Conservation (phyloP, 495 filamentous ascomycete species). For the Talaromyces stipitatus region DNA sequence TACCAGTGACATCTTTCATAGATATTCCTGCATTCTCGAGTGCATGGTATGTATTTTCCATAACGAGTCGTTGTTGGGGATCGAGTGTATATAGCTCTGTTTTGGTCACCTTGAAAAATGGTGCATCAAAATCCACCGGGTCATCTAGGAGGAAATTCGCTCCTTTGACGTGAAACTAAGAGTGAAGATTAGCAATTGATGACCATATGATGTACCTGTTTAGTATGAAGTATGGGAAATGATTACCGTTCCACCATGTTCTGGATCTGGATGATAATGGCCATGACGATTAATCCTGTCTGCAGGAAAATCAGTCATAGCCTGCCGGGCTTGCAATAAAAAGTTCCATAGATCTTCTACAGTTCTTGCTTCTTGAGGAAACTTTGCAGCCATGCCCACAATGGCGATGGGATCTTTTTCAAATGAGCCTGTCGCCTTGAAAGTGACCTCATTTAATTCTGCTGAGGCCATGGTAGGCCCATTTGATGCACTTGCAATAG, state of each 20-base stretch:
- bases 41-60: slow-evolving; percentile 52
- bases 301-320: slow-evolving; percentile 8
- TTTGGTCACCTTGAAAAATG: slow-evolving; percentile 15
- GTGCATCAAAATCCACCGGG: slow-evolving; percentile 13
- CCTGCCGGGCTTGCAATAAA: slow-evolving; percentile 15
- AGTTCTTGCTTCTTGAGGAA: slow-evolving; percentile 9
- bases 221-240: background rate
- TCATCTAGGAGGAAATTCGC: slow-evolving; percentile 12
- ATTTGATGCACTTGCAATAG: background rate
- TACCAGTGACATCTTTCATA: slow-evolving; percentile 13
- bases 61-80: slow-evolving; percentile 35
- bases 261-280: slow-evolving; percentile 5
- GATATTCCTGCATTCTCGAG: slow-evolving; percentile 45
- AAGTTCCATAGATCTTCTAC: slow-evolving; percentile 7
- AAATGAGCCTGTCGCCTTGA: background rate
- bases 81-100: slow-evolving; percentile 24
- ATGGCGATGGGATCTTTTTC: slow-evolving; percentile 13
- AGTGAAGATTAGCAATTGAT: background rate
- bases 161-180: slow-evolving; percentile 4
- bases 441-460: background rate
- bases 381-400: slow-evolving; percentile 10
- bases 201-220: background rate
- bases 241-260: background rate
- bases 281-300: slow-evolving; percentile 4
- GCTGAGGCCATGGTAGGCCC: background rate